phyloP scores from a whole-genome alignment of 441 rosid species.

The Syzygium syzygioides region DNA sequence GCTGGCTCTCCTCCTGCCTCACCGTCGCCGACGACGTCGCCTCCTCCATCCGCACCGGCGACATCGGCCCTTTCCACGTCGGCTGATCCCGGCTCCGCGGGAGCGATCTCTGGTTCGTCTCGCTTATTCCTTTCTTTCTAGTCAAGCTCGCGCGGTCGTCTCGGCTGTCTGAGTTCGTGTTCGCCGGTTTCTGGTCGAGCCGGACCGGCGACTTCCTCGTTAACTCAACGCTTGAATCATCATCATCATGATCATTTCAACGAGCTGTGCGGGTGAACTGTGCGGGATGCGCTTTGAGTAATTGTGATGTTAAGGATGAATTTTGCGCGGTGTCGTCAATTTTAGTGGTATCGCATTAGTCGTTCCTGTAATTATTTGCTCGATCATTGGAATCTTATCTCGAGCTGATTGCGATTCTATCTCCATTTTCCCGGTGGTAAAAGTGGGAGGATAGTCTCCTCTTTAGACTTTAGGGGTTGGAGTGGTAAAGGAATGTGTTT shows the following conservation, averaged over 20 bases:
- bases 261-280: background rate
- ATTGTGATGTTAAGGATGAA: background rate
- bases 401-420: background rate
- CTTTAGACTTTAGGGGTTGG: background rate
- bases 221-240: background rate
- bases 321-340: background rate
- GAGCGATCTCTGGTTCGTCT: background rate
- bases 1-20: constrained; percentile 79
- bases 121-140: background rate
- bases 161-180: background rate
- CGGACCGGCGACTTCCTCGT: background rate
- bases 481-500: background rate
- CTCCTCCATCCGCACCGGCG: constrained; percentile 63
- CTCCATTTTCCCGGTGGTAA: background rate
- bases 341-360: background rate
- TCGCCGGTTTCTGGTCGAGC: background rate
- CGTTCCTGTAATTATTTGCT: background rate
- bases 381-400: background rate
- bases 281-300: background rate
- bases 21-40: constrained; percentile 86
- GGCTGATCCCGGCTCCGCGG: constrained; percentile 34
- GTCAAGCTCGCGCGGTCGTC: background rate
- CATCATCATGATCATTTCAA: background rate
- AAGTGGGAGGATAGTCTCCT: background rate
- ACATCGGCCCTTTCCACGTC: constrained; percentile 80